Evolutionary conservation across 2,329 filamentous ascomycete genomes (phyloP).

Genomic region (Sclerotinia trifoliorum): DNA sequence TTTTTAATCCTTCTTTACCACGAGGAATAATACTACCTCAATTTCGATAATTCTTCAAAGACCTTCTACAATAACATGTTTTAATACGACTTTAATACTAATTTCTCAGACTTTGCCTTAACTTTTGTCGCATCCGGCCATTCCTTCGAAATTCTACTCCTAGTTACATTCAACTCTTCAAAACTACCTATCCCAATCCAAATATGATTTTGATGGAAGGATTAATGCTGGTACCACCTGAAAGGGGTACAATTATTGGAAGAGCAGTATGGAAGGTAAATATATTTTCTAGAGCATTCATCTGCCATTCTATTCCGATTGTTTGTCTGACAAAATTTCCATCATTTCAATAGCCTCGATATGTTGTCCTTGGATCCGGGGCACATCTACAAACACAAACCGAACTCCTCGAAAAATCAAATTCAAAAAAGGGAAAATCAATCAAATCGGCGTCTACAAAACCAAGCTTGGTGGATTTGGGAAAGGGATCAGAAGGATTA

Average conservation of each 20-base stretch:
- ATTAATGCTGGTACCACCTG: constrained; percentile 50
- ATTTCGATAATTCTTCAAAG: not conserved
- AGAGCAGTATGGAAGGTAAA: constrained; percentile 54
- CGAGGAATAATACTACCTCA: not conserved
- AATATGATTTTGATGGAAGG: constrained; percentile 50
- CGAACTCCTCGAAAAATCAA: constrained; percentile 42
- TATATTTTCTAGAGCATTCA: constrained; percentile 28
- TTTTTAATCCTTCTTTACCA: not conserved
- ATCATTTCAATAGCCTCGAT: constrained; percentile 51
- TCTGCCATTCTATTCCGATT: constrained; percentile 25
- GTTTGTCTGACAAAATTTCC: constrained; percentile 9
- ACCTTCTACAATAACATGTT: not conserved
- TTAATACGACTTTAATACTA: constrained; percentile 12
- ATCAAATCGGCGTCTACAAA: constrained; percentile 31
- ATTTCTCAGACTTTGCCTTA: not conserved
- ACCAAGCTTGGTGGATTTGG: constrained; percentile 36
- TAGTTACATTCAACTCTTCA: not conserved
- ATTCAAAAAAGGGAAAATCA: constrained; percentile 23
- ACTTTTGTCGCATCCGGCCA: not conserved
- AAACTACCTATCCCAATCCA: not conserved
- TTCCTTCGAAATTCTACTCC: no score
- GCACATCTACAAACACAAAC: constrained; percentile 48
- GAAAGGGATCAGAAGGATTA: constrained; percentile 28
- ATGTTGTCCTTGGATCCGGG: constrained; percentile 55
- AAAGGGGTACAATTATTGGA: constrained; percentile 52